Conservation (phyloP, 371 early-diverging fungal genomes). For the Mortierella sp. region DNA sequence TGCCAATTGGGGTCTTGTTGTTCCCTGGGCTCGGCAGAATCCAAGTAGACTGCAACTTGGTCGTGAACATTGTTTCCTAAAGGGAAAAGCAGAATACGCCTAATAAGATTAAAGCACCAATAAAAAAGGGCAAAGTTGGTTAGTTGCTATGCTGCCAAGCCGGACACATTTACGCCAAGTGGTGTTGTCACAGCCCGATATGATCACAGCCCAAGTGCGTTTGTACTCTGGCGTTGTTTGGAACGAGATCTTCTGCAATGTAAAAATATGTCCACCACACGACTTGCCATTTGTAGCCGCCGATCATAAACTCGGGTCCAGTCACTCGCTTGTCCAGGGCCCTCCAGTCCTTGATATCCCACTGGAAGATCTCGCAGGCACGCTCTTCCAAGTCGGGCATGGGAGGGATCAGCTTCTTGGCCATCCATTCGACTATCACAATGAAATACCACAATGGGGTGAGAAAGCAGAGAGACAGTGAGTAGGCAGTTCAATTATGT, state of each 20-base stretch:
- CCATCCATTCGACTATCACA: conserved; percentile 48
- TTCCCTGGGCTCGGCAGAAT: conserved; percentile 80
- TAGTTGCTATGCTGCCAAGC: neutral
- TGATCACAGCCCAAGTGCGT: neutral
- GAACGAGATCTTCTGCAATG: conserved; percentile 2
- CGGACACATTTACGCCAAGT: neutral
- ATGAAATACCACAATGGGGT: neutral
- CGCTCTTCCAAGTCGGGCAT: conserved; percentile 63
- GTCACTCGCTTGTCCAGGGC: conserved; percentile 64
- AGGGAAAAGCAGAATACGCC: conserved; percentile 94
- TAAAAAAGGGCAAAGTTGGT: neutral
- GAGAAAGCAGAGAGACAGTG: neutral
- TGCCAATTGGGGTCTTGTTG: conserved; percentile 79
- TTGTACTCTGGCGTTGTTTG: neutral
- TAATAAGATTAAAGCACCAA: conserved; percentile 33
- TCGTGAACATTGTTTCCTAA: conserved; percentile 86
- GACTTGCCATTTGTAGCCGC: conserved; percentile 72
- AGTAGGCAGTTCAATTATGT: neutral
- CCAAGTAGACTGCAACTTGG: conserved; percentile 85
- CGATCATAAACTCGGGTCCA: conserved; percentile 72
- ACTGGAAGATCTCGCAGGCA: conserved; percentile 68
- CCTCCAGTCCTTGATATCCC: conserved; percentile 73
- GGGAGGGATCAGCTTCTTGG: conserved; percentile 46
- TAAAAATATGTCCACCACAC: neutral
- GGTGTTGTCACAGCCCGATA: neutral